Evolutionary conservation across 2,329 filamentous ascomycete genomes (phyloP), one percentile per base, ranked within the genome.

Genomic region (Cladophialophora immunda): DNA sequence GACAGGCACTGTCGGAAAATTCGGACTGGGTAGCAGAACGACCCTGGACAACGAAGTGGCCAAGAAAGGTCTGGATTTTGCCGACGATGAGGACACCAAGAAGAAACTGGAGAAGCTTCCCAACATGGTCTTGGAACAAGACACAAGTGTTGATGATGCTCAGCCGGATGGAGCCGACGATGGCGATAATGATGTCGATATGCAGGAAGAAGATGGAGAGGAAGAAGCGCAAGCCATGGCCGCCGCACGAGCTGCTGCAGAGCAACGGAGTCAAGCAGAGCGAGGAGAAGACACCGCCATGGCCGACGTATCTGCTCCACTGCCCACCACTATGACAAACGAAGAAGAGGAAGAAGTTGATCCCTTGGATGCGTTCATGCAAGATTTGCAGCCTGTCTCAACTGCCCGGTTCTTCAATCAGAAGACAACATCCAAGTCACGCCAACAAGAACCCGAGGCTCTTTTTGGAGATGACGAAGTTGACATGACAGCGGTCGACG

Each of bases 361-460:
- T 77, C 93, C 95, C 7, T 83, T 99, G 41, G 95, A 99, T 81
- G 94, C 93, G n/a, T 99, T 96, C 81, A 99, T 99, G 95, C 90
- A 89, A 60, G 87, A 86, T 68, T 83, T 91, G 58, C 81, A 81
- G 2, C 85, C 87, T 63, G 78, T 78, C 53, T 79, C 81, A 9
- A 75, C 77, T n/a, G 65, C 47, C 15, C 67, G 55, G 29, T 61
- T 62, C 15, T 73, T 72, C 61, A 64, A 47, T 30, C 59, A 58
- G 52, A 82, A 79, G 65, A 81, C 80, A 69, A 78, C 76, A 41
- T 73, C 75, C 11, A 81, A 79, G 66, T 82, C 84, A 68, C 86
- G 86, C 72, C 77, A 83, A 53, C 88, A 90, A 63, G 89, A 92
- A 73, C 92, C 92, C 1, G 90, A 97, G 77, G 88, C 94, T 7